Conservation (phyloP, 306 rosid species). For the Comarum palustre region DNA sequence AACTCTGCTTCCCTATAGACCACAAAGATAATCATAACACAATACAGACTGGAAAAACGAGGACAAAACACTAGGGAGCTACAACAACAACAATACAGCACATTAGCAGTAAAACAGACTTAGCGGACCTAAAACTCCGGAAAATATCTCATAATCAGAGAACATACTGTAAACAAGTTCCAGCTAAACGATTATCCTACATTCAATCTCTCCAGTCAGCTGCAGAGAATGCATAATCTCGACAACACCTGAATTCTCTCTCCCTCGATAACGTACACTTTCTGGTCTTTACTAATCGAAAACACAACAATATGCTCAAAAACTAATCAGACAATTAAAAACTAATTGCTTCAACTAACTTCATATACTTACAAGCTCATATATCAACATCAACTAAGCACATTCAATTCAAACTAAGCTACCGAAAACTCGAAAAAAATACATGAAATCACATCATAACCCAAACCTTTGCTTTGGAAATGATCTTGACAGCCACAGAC, state of each 20-base stretch:
- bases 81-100: neutral
- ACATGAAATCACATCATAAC: neutral
- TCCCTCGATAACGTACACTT: neutral
- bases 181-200: no score
- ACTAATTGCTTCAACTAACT: neutral
- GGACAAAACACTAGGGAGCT: neutral
- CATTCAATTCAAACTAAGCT: neutral
- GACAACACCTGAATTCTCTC: no score
- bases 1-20: neutral
- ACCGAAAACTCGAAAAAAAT: neutral
- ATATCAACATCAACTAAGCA: neutral
- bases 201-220: neutral
- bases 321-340: neutral
- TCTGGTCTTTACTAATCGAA: neutral
- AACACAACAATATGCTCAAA: neutral
- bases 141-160: no score
- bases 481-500: conserved; percentile 90
- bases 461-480: conserved; percentile 80
- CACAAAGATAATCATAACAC: neutral
- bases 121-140: no score
- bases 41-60: neutral
- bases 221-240: conserved; percentile 13
- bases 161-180: no score
- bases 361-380: neutral
- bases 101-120: neutral